These are phyloP conservation scores for Aspergillus campestris DNA, from an alignment of 495 filamentous ascomycete species.

Conservation along the genomic window DNA sequence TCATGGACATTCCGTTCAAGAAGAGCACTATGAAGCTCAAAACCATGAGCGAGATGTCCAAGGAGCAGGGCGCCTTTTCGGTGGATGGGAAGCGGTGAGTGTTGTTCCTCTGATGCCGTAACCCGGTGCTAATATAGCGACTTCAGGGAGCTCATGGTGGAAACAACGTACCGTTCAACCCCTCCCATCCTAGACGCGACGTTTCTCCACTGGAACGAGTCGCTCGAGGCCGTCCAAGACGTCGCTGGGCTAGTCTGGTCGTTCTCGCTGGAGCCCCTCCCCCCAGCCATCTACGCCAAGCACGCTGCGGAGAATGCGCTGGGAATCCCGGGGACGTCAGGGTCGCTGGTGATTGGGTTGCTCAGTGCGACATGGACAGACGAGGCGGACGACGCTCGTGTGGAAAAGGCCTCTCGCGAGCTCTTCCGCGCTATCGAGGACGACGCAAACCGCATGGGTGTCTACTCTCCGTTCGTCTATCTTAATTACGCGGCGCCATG, in stretches of 20 bases:
- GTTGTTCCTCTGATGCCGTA: neutral
- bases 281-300: slow-evolving; percentile 12
- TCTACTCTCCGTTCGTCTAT: slow-evolving; percentile 16
- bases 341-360: slow-evolving; percentile 9
- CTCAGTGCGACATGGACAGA: slow-evolving; percentile 13
- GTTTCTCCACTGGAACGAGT: slow-evolving; percentile 11
- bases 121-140: neutral
- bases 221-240: slow-evolving; percentile 3
- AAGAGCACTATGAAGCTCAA: slow-evolving; percentile 23
- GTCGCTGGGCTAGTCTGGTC: slow-evolving; percentile 13
- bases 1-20: slow-evolving; percentile 18
- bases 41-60: slow-evolving; percentile 27
- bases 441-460: slow-evolving; percentile 6
- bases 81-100: slow-evolving; percentile 8
- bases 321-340: slow-evolving; percentile 5
- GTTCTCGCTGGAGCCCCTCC: slow-evolving; percentile 18
- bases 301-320: slow-evolving; percentile 9
- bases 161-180: slow-evolving; percentile 8
- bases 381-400: slow-evolving; percentile 10
- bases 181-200: slow-evolving; percentile 7
- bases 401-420: slow-evolving; percentile 4
- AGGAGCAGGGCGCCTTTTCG: slow-evolving; percentile 10
- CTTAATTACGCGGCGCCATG: slow-evolving; percentile 20
- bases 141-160: slow-evolving; percentile 1
- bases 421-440: slow-evolving; percentile 9